Evolutionary conservation across 140 eudicot species (phyloP).

Genomic region (Ambrosia hybrid): DNA sequence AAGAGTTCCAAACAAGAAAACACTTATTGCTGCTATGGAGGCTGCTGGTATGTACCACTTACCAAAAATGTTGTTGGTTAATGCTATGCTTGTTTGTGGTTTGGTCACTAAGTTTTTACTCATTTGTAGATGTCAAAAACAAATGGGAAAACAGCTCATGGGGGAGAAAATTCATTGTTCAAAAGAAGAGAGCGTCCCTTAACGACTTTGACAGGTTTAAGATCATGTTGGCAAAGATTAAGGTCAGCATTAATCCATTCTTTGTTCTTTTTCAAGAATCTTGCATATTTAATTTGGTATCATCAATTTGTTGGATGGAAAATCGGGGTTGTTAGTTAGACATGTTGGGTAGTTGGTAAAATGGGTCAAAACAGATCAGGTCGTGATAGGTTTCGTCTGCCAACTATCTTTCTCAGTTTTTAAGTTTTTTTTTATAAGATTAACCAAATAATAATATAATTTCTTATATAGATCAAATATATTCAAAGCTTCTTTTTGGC

Average conservation of each 20-base stretch:
- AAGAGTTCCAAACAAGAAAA: constrained; percentile 83
- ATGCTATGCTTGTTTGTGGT: background rate
- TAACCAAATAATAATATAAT: background rate
- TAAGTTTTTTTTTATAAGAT: background rate
- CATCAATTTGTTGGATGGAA: background rate
- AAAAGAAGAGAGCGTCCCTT: constrained; percentile 86
- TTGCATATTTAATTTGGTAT: background rate
- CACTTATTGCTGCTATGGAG: constrained; percentile 81
- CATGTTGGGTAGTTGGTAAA: background rate
- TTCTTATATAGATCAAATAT: background rate
- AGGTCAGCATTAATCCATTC: constrained; percentile 43
- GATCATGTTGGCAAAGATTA: constrained; percentile 93
- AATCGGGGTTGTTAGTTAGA: background rate
- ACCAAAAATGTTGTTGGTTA: background rate
- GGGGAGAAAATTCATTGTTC: constrained; percentile 93
- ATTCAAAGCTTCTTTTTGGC: too few species aligned
- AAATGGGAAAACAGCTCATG: constrained; percentile 96
- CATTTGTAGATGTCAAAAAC: constrained; percentile 73
- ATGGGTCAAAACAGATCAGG: background rate
- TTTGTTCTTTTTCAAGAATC: background rate
- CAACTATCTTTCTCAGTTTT: background rate
- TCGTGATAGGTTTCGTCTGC: background rate
- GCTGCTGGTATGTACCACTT: constrained; percentile 60
- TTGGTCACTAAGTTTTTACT: background rate
- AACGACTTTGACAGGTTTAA: constrained; percentile 90